Evolutionary conservation across 2,329 filamentous ascomycete species (phyloP).

Genomic region (Scytalidium sp.): DNA sequence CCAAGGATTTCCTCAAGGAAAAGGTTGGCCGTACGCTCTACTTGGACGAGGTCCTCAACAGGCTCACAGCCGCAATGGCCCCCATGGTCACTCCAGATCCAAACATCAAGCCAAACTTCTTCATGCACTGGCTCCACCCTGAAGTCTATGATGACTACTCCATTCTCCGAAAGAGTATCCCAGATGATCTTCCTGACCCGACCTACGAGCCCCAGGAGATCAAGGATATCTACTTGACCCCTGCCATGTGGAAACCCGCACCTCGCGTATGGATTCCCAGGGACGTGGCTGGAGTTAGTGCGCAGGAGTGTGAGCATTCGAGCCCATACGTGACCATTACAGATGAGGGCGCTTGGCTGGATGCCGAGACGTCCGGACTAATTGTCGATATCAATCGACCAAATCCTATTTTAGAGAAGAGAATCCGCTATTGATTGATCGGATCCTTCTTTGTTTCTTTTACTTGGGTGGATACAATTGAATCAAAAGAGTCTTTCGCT

Average conservation of each 20-base stretch:
- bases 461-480: no score
- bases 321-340: slow-evolving; percentile 52
- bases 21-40: neutral
- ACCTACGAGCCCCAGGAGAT: slow-evolving; percentile 41
- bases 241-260: slow-evolving; percentile 50
- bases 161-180: slow-evolving; percentile 50
- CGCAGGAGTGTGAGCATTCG: slow-evolving; percentile 54
- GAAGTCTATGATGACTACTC: slow-evolving; percentile 55
- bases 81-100: slow-evolving; percentile 23
- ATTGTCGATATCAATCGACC: slow-evolving; percentile 1
- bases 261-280: slow-evolving; percentile 61
- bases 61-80: slow-evolving; percentile 2
- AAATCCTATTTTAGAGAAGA: neutral
- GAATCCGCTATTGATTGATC: slow-evolving; percentile 1
- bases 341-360: slow-evolving; percentile 55
- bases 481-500: no score
- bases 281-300: slow-evolving; percentile 52
- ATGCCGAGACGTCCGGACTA: slow-evolving; percentile 40
- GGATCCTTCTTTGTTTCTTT: neutral
- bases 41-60: neutral
- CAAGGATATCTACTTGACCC: slow-evolving; percentile 54
- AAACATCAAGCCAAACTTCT: slow-evolving; percentile 38
- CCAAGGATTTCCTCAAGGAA: neutral
- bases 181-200: slow-evolving; percentile 42
- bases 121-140: slow-evolving; percentile 54